Percentiles rank a stretch among this genome's conserved stretches.
Conservation (phyloP, 345 rosid species). For the Euclidium syriacum region DNA sequence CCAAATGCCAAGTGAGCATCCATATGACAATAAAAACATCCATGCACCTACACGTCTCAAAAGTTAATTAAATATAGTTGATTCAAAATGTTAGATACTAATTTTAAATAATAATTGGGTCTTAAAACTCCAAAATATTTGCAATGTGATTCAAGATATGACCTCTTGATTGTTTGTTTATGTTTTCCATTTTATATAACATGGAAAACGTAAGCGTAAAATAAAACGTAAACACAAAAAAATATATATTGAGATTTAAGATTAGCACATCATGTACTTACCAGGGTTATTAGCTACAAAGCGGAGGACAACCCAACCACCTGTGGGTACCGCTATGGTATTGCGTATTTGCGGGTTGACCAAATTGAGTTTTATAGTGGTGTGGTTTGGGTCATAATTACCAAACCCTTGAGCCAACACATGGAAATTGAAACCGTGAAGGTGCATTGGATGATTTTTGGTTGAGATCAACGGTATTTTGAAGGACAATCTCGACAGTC, state of each 20-base stretch:
- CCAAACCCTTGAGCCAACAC: constrained; percentile 77
- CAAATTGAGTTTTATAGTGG: constrained; percentile 39
- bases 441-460: constrained; percentile 71
- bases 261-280: neutral
- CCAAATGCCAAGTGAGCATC: neutral
- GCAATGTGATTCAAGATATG: too few relatives aligned
- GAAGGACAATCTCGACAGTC: constrained; percentile 58
- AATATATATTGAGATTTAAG: neutral
- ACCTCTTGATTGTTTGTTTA: too few relatives aligned
- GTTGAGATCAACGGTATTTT: too few relatives aligned
- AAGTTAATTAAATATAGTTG: too few relatives aligned
- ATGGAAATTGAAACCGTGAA: constrained; percentile 63
- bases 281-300: constrained; percentile 73
- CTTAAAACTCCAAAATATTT: too few relatives aligned
- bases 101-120: too few relatives aligned
- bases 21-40: neutral
- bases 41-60: too few relatives aligned
- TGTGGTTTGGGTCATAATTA: constrained; percentile 38
- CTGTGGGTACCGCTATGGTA: constrained; percentile 60
- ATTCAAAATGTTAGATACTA: too few relatives aligned
- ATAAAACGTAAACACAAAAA: too few relatives aligned
- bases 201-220: too few relatives aligned
- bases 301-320: constrained; percentile 64
- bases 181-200: too few relatives aligned
- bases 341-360: constrained; percentile 46